Conservation (phyloP, 768 basidiomycete genomes). For the Termitomyces sp. region DNA sequence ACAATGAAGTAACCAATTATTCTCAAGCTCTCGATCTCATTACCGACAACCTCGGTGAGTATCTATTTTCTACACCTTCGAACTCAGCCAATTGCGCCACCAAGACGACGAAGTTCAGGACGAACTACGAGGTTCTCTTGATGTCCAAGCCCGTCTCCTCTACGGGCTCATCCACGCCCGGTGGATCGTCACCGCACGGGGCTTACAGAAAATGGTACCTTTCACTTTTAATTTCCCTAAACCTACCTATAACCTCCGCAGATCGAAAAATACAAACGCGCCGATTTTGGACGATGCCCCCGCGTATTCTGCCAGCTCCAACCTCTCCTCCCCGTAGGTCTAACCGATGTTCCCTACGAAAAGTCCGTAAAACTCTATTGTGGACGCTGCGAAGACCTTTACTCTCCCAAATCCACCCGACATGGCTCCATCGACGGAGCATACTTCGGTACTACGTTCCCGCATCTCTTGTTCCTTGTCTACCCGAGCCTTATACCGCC, state of each 20-base stretch:
- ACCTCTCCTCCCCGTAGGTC: conserved; percentile 93
- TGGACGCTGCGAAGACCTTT: conserved; percentile 97
- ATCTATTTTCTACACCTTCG: neutral
- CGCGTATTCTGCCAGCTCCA: conserved; percentile 94
- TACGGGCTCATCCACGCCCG: conserved; percentile 97
- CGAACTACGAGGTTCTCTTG: conserved; percentile 85
- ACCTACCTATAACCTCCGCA: conserved; percentile 20
- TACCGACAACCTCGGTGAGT: conserved; percentile 88
- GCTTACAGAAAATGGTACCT: conserved; percentile 89
- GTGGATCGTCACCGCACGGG: conserved; percentile 94
- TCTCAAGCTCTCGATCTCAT: conserved; percentile 92
- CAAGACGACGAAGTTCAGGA: conserved; percentile 94
- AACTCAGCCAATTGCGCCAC: neutral
- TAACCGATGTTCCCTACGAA: conserved; percentile 96
- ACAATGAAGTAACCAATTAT: conserved; percentile 95
- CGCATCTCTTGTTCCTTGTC: conserved; percentile 94
- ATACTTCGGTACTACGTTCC: conserved; percentile 98
- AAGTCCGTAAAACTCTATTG: conserved; percentile 99
- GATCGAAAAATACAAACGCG: conserved; percentile 98
- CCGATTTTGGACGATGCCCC: conserved; percentile 97
- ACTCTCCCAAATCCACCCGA: conserved; percentile 94
- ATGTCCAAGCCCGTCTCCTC: conserved; percentile 88
- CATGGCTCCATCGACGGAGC: conserved; percentile 98
- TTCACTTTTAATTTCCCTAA: neutral
- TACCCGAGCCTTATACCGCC: conserved; percentile 91